A percentile compares a stretch with the other conserved stretches of the same genome.
Evolutionary conservation across 2,329 filamentous ascomycete species (phyloP).

Genomic region (Botrytis medusae): DNA sequence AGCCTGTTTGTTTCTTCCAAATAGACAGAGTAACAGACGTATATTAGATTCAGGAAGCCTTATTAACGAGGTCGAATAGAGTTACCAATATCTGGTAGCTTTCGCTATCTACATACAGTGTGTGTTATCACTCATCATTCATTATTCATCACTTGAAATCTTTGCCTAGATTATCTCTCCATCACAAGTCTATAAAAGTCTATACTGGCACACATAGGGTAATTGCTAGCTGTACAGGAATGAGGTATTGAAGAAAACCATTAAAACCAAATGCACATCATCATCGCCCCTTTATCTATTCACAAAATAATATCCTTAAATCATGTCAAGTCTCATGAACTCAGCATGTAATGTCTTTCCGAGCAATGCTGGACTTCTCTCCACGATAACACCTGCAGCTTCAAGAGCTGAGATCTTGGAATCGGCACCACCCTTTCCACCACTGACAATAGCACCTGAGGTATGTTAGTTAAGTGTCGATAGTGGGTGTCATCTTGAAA

Average conservation of each 20-base stretch:
- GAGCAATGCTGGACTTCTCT: conserved; percentile 87
- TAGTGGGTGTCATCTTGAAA: background rate
- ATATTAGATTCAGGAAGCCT: background rate
- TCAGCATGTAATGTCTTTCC: conserved; percentile 93
- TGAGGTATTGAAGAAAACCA: conserved; percentile 38
- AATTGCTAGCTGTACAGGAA: conserved; percentile 41
- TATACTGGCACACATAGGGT: conserved; percentile 28
- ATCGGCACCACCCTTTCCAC: conserved; percentile 96
- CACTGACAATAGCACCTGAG: conserved; percentile 81
- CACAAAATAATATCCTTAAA: conserved; percentile 54
- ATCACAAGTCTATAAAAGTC: conserved; percentile 23
- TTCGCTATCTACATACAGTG: background rate
- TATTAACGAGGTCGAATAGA: background rate
- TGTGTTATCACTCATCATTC: background rate
- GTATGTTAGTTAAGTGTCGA: conserved; percentile 27
- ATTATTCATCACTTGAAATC: background rate
- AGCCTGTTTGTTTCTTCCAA: background rate
- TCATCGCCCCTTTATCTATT: conserved; percentile 34
- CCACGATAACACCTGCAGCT: conserved; percentile 89
- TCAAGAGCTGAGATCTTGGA: conserved; percentile 97
- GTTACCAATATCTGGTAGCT: background rate
- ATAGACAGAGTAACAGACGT: background rate
- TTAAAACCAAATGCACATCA: conserved; percentile 34
- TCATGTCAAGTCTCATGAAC: conserved; percentile 93
- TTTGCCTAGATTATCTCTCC: conserved; percentile 1